Base-by-base conservation (phyloP, 1,284 basidiomycete species). In the Melanopsichium pennsylvanicum region DNA sequence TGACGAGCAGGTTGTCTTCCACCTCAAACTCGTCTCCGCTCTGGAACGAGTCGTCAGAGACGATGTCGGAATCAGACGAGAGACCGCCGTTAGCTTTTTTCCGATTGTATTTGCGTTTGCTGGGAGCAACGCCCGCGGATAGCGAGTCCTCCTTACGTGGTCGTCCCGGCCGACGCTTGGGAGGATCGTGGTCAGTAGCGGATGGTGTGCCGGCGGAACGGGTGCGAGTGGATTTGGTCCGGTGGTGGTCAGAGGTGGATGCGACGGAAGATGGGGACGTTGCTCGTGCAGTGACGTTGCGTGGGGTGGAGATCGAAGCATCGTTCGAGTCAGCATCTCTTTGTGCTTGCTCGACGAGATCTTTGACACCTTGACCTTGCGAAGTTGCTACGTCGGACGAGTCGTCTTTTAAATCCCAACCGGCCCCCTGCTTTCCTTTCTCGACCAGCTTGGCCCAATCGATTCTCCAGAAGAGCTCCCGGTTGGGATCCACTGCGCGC, bases 401-500 rank as follows among this genome's bases (percentile, higher is more conserved):
- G 23, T 70, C 54, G 25, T 72, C 72, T 23, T 61, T 52, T 22
- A 74, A 25, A 34, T 72, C 66, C 72, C 72, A 74, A 0, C 62
- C 58, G 8, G 49, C 55, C 5, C 59, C 69, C 11, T 57, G 32
- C 21, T 35, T 44, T 6, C 72, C 72, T 42, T 63, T 63, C 25
- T 51, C 25, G 18, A 59, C 52, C n/a, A 72, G 27, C 26, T 50
- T 63, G 15, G 49, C 19, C 61, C 70, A 74, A 23, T 70, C 66
- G 34, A 72, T 61, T 6, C 37, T 41, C 69, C 69, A 74, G 36
- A 72, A 72, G 25, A 72, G 57, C 43, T 68, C 70, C n/a, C 59
- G 39, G 29, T 62, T 59, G 4, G 64, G 62, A 32, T 74, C 70
- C 11, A 72, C 70, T 1, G 72, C 72, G 15, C 62, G 55, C 23